Conservation (phyloP, 441 rosid genomes). For the Capsella rubella region DNA sequence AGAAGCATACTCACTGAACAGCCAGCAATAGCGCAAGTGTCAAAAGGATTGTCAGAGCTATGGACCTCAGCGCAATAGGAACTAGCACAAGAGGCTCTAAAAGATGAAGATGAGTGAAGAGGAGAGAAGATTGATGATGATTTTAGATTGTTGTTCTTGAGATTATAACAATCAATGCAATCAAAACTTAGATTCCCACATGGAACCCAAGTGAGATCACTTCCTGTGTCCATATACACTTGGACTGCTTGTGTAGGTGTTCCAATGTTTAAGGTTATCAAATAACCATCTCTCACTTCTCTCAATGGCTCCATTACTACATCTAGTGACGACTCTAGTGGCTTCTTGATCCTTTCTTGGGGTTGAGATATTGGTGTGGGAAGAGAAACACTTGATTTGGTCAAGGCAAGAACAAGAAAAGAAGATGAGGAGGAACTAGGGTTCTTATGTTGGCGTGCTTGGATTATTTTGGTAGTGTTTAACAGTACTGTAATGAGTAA, state of each 20-base stretch:
- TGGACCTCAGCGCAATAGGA: conserved; percentile 68
- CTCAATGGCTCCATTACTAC: conserved; percentile 60
- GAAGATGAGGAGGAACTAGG: conserved; percentile 41
- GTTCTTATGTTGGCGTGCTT: conserved; percentile 48
- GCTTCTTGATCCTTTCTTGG: conserved; percentile 42
- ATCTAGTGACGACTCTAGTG: conserved; percentile 43
- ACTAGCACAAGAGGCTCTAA: conserved; percentile 64
- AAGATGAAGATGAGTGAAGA: conserved; percentile 62
- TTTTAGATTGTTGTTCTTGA: conserved; percentile 50
- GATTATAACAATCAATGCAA: conserved; percentile 76
- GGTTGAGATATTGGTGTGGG: conserved; percentile 47
- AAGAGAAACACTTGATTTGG: conserved; percentile 52
- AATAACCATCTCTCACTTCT: conserved; percentile 77
- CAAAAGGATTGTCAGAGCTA: conserved; percentile 74
- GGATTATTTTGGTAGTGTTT: conserved; percentile 40
- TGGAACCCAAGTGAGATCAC: conserved; percentile 94
- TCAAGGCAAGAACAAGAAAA: conserved; percentile 62
- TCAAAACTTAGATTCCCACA: conserved; percentile 77
- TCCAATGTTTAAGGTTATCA: conserved; percentile 74
- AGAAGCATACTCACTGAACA: conserved; percentile 69
- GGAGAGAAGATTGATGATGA: conserved; percentile 58
- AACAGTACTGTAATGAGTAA: conserved; percentile 8
- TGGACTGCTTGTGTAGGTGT: conserved; percentile 82
- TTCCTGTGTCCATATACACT: conserved; percentile 87
- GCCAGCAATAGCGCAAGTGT: conserved; percentile 68